A percentile compares a stretch with the other conserved stretches of the same genome.
Conservation (phyloP, 371 early-diverging fungal genomes). For the Zopfochytrium polystomum region DNA sequence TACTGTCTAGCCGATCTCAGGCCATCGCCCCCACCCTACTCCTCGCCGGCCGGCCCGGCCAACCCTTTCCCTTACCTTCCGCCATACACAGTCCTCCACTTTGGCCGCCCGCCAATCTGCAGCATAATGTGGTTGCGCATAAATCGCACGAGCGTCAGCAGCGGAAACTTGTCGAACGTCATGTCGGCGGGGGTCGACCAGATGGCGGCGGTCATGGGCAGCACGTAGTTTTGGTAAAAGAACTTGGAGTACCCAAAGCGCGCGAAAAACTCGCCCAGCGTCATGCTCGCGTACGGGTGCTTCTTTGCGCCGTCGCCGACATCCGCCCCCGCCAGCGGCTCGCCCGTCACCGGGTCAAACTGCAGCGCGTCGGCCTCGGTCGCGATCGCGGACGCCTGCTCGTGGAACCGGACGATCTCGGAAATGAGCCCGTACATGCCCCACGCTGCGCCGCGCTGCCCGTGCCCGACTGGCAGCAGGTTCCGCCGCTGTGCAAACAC, state of each 20-base stretch:
- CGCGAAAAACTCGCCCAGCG: constrained; percentile 51
- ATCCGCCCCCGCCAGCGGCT: too few relatives aligned
- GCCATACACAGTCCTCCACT: constrained; percentile 56
- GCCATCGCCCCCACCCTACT: too few relatives aligned
- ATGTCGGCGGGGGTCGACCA: constrained; percentile 62
- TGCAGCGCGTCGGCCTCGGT: constrained; percentile 36
- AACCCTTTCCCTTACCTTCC: constrained; percentile 44
- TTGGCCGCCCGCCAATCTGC: constrained; percentile 47
- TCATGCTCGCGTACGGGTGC: constrained; percentile 35
- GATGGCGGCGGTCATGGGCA: constrained; percentile 62
- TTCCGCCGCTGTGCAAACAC: constrained; percentile 56
- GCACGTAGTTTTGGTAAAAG: constrained; percentile 56
- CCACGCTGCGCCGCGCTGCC: background rate
- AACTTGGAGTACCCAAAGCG: constrained; percentile 46
- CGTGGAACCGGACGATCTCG: constrained; percentile 54
- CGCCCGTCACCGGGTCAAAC: constrained; percentile 41
- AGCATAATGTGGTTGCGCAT: constrained; percentile 61
- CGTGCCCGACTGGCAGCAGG: constrained; percentile 32
- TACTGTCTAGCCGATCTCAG: too few relatives aligned
- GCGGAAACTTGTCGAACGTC: constrained; percentile 54
- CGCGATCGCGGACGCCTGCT: constrained; percentile 46
- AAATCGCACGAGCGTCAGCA: constrained; percentile 55
- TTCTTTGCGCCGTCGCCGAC: constrained; percentile 14
- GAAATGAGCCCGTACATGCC: constrained; percentile 51
- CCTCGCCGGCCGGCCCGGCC: too few relatives aligned